phyloP scores from a whole-genome alignment of 2,329 filamentous ascomycete genomes.

The Dactylellina leptospora region DNA sequence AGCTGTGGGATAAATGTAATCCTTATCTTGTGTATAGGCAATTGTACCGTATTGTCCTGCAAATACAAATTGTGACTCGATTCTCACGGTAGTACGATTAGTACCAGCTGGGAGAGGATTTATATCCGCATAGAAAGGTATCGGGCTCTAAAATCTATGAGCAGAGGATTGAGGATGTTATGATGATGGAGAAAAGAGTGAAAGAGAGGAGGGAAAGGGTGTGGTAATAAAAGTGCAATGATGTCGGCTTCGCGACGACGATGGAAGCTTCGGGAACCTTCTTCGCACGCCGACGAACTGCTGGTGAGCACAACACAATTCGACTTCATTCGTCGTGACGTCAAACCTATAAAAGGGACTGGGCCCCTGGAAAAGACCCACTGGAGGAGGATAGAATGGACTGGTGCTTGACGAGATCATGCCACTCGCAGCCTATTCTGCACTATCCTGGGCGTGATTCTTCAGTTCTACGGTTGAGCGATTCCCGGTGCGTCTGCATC shows the following conservation, averaged over 20 bases:
- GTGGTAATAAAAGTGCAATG: constrained; percentile 28
- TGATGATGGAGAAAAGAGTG: background rate
- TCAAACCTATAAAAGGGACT: constrained; percentile 25
- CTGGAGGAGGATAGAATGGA: background rate
- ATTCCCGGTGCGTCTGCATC: no score
- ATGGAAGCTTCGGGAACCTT: constrained; percentile 53
- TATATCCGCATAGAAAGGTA: constrained; percentile 15
- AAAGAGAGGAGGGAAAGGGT: constrained; percentile 9
- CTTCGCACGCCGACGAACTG: constrained; percentile 31
- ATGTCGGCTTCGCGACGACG: constrained; percentile 9
- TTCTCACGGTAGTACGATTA: background rate
- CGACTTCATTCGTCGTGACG: constrained; percentile 34
- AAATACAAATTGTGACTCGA: background rate
- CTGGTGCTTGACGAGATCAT: constrained; percentile 1
- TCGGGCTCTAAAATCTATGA: background rate
- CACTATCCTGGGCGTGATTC: no score
- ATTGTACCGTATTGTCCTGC: no score
- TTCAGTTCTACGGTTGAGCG: no score
- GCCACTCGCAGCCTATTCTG: background rate
- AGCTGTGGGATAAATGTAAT: no score
- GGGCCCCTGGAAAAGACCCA: background rate
- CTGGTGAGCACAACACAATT: constrained; percentile 43
- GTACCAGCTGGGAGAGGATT: background rate
- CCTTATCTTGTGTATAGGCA: no score
- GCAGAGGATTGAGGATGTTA: background rate